These are phyloP conservation scores for Fusarium sp. DNA, from an alignment of 2,329 filamentous ascomycete genomes.

Conservation along the genomic window DNA sequence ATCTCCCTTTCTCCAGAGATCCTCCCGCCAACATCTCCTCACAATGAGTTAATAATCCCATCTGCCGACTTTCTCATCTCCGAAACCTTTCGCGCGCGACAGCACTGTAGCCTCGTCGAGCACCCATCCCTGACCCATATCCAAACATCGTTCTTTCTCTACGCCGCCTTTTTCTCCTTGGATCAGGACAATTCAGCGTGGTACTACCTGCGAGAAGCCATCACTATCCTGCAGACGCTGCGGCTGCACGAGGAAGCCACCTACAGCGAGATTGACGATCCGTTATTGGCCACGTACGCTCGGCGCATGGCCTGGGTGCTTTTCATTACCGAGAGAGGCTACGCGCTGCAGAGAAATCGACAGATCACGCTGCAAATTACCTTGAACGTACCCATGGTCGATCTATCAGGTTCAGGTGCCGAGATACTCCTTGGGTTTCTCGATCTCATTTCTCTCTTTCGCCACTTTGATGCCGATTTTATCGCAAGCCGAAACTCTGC, in stretches of 20 bases:
- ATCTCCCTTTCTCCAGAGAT: conserved; percentile 47
- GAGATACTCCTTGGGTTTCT: conserved; percentile 48
- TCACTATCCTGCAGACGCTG: conserved; percentile 45
- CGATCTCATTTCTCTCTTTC: conserved; percentile 46
- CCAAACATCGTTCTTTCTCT: conserved; percentile 51
- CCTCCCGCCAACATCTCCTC: not conserved
- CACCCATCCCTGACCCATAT: conserved; percentile 43
- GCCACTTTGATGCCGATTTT: conserved; percentile 45
- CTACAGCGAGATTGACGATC: conserved; percentile 27
- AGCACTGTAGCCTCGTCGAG: conserved; percentile 41
- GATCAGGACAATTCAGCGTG: conserved; percentile 50
- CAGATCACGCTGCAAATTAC: conserved; percentile 43
- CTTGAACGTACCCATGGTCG: conserved; percentile 37
- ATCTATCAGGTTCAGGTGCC: conserved; percentile 28
- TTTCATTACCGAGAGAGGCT: conserved; percentile 50
- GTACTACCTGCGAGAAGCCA: conserved; percentile 48
- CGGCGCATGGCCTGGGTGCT: conserved; percentile 47
- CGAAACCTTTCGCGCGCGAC: conserved; percentile 44
- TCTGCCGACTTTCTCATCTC: conserved; percentile 41
- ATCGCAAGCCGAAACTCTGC: conserved; percentile 45
- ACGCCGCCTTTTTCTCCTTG: conserved; percentile 45
- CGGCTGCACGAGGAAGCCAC: conserved; percentile 46
- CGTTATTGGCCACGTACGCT: conserved; percentile 23
- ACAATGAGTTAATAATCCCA: conserved; percentile 15
- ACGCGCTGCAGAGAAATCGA: conserved; percentile 47